Evolutionary conservation across 352 stramenopile genomes (phyloP), one percentile per base, ranked within the genome.

Genomic region (Pythium grandisporangium): DNA sequence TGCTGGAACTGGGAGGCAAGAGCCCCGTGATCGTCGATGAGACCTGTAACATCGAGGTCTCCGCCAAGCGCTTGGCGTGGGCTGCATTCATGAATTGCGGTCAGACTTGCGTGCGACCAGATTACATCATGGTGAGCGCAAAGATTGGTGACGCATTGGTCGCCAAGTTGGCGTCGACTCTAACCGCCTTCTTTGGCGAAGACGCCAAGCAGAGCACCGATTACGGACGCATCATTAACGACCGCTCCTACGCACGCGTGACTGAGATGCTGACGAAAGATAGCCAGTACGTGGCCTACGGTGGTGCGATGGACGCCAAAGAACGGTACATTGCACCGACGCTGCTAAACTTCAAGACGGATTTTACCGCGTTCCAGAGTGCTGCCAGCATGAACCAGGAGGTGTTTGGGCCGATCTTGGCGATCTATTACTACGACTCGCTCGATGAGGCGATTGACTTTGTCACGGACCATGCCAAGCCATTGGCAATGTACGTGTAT

Each of bases 1-100:
- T 96, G 8, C 58, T 98, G 4, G 95, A 98, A 57, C 70, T 98
- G 6, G 95, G 95, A 30, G 95, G 95, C 36, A 97, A 97, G 60
- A 81, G 65, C 14, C 91, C 91, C 0, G 63, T 61, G 6, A 84
- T 95, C 55, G 63, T 97, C 21, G 80, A 95, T 35, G 61, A 82
- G 25, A 71, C 70, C 27, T 52, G 60, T n/a, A 43, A 85, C 30
- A 3, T 84, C 16, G 49, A 53, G 3, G 59, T 93, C 22, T 60
- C 86, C 2, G 78, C 72, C 5, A 23, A 74, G 35, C 70, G 94
- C 5, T 75, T 98, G 29, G 55, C 85, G 6, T 96, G 70, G 64
- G 71, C 57, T 2, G 89, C 94, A 23, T 88, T 75, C 24, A 50
- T 93, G 20, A 98, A 98, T 60, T 52, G 63, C 17, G 94, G 94